Evolutionary conservation across 345 rosid genomes (phyloP), one percentile per base, ranked within the genome.

Genomic region (Rhodamnia rubescens): DNA sequence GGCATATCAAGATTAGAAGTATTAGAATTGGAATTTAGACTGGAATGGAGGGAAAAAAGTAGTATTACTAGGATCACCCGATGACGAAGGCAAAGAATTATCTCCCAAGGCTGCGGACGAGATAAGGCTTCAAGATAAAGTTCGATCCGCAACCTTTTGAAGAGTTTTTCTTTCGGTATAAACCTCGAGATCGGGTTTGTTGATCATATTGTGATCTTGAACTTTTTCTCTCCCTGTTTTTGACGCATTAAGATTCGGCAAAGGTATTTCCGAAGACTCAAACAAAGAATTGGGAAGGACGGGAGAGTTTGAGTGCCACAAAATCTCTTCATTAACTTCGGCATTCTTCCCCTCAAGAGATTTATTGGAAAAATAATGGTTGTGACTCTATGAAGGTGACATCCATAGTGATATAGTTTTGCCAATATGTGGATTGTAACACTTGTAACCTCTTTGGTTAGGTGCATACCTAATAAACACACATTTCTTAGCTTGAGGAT

Each of bases 31-130:
- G 0, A 61, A 61, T 61, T 61, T 29, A 61, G 40, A 15, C 11
- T 7, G 0, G 74, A 61, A 61, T 29, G 1, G 5, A 29, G 22
- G 21, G 3, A 16, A 64, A 64, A 1, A 42, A 42, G 44, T 0
- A 7, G 11, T 4, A 64, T 22, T 29, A 3, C 11, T 15, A 15
- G 44, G 22, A 29, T 8, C 22, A 64, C 20, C 11, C 4, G 0
- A 29, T 16, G 42, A 64, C 0, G 3, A 64, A 15, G 11, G 22
- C 75, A 64, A 64, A 1, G 8, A 5, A 64, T 64, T 22, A 16
- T 64, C 22, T 15, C 12, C 18, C 1, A 1, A 0, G 22, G 6
- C 22, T 29, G 0, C 5, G 29, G 0, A 61, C 0, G n/a, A 61
- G 40, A 61, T 64, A 1, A 16, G 75, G 44, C 1, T 64, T 11